Conservation (phyloP, 2,329 filamentous ascomycete species). For the Fusarium oxysporum region DNA sequence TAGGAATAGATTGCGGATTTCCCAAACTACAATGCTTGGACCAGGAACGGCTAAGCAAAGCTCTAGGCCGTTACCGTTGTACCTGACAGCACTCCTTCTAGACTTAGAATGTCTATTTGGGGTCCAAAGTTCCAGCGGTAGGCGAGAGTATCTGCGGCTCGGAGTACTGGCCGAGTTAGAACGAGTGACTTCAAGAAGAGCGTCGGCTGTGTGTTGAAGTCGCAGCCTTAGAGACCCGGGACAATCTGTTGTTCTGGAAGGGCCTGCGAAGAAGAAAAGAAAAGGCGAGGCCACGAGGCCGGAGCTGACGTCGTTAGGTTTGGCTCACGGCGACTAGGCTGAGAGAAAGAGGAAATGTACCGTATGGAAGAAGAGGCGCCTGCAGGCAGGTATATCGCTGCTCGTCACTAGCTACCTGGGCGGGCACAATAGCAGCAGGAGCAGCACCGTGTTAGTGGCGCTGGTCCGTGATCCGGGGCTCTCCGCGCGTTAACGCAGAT, state of each 20-base stretch:
- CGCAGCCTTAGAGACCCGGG: slow-evolving; percentile 17
- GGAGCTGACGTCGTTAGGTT: slow-evolving; percentile 44
- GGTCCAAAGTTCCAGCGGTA: slow-evolving; percentile 3
- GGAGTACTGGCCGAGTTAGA: slow-evolving; percentile 17
- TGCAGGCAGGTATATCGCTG: slow-evolving; percentile 50
- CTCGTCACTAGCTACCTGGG: slow-evolving; percentile 47
- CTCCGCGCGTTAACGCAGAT: slow-evolving; percentile 59
- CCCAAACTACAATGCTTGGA: slow-evolving; percentile 29
- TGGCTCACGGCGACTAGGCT: slow-evolving; percentile 41
- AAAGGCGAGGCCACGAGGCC: slow-evolving; percentile 45
- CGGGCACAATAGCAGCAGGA: slow-evolving; percentile 48
- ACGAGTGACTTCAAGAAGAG: slow-evolving; percentile 30
- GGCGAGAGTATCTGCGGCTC: slow-evolving; percentile 10
- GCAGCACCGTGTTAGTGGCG: slow-evolving; percentile 50
- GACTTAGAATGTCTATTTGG: slow-evolving; percentile 7
- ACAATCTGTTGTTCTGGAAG: slow-evolving; percentile 36
- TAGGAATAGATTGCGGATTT: slow-evolving; percentile 30
- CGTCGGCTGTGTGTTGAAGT: slow-evolving; percentile 16
- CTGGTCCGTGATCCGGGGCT: slow-evolving; percentile 56
- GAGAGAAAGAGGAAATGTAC: slow-evolving; percentile 43
- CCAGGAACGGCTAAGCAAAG: slow-evolving; percentile 19
- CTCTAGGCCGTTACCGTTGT: slow-evolving; percentile 19
- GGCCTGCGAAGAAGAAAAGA: slow-evolving; percentile 39
- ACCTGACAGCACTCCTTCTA: slow-evolving; percentile 2
- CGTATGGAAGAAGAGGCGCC: slow-evolving; percentile 43